A percentile compares a stretch with the other conserved stretches of the same genome.
Evolutionary conservation across 192 early-diverging fungal species (phyloP).

Genomic region (Mortierella hygrophila): DNA sequence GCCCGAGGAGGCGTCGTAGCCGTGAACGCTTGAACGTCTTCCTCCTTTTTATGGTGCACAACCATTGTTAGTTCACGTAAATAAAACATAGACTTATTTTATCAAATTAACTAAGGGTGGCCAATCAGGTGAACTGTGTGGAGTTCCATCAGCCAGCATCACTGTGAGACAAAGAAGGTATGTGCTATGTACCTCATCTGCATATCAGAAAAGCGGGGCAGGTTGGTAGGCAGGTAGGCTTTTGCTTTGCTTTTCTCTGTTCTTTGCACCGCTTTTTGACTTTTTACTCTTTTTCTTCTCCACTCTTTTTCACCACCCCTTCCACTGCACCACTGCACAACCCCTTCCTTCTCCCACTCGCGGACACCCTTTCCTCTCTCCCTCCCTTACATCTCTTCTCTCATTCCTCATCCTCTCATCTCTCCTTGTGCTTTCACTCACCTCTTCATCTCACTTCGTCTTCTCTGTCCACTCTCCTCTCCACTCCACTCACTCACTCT

Average conservation of each 20-base stretch:
- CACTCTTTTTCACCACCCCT: neutral
- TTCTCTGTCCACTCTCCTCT: neutral
- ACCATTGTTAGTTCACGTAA: neutral
- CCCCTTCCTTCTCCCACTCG: conserved; percentile 5
- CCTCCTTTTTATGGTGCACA: neutral
- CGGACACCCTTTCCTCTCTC: neutral
- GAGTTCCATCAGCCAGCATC: neutral
- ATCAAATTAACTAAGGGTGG: neutral
- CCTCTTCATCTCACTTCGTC: neutral
- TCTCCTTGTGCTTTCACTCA: neutral
- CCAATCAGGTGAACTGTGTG: neutral
- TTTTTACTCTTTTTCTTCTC: neutral
- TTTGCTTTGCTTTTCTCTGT: neutral
- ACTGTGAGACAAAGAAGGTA: neutral
- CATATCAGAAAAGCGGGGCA: neutral
- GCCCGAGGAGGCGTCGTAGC: conserved; percentile 17
- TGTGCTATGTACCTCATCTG: neutral
- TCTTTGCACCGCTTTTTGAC: neutral
- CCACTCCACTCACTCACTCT: neutral
- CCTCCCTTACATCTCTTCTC: conserved; percentile 5
- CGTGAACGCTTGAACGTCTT: conserved; percentile 20
- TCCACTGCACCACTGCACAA: neutral
- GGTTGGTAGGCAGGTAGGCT: neutral
- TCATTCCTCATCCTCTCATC: neutral
- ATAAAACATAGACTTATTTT: neutral